A percentile compares a stretch with the other conserved stretches of the same genome.
Conservation (phyloP, 192 early-diverging fungal genomes). For the Coemansia furcata region DNA sequence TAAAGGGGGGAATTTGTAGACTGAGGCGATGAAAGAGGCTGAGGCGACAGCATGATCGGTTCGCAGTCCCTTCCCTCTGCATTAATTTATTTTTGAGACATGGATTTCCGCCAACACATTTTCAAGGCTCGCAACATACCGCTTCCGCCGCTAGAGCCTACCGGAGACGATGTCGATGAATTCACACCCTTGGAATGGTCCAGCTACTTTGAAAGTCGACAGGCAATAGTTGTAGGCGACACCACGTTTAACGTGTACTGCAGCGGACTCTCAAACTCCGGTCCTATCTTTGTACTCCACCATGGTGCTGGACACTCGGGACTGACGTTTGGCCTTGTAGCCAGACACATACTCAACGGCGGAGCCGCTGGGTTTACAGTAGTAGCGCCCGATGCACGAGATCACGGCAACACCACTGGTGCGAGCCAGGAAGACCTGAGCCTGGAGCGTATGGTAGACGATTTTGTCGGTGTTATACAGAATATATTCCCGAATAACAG, state of each 20-base stretch:
- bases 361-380: slow-evolving; percentile 40
- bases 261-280: slow-evolving; percentile 25
- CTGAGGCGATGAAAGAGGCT: not conserved
- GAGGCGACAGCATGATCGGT: not conserved
- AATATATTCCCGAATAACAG: slow-evolving; percentile 49
- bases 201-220: slow-evolving; percentile 57
- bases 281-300: slow-evolving; percentile 73
- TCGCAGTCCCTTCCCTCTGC: not conserved
- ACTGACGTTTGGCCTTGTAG: slow-evolving; percentile 65
- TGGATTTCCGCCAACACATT: slow-evolving; percentile 47
- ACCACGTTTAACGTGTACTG: slow-evolving; percentile 51
- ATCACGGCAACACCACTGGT: slow-evolving; percentile 60
- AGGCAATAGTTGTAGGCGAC: slow-evolving; percentile 29
- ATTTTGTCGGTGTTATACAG: slow-evolving; percentile 55
- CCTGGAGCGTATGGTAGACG: slow-evolving; percentile 57
- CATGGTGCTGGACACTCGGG: slow-evolving; percentile 77
- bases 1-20: not conserved
- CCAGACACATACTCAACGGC: slow-evolving; percentile 53
- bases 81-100: not conserved
- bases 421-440: slow-evolving; percentile 56
- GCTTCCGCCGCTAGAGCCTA: slow-evolving; percentile 24
- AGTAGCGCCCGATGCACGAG: slow-evolving; percentile 68
- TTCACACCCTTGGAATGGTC: slow-evolving; percentile 53
- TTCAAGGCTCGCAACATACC: slow-evolving; percentile 44
- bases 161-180: not conserved